A percentile compares a stretch with the other conserved stretches of the same genome.
Evolutionary conservation across 768 basidiomycete genomes (phyloP).

Genomic region (Boletus sensibilis): DNA sequence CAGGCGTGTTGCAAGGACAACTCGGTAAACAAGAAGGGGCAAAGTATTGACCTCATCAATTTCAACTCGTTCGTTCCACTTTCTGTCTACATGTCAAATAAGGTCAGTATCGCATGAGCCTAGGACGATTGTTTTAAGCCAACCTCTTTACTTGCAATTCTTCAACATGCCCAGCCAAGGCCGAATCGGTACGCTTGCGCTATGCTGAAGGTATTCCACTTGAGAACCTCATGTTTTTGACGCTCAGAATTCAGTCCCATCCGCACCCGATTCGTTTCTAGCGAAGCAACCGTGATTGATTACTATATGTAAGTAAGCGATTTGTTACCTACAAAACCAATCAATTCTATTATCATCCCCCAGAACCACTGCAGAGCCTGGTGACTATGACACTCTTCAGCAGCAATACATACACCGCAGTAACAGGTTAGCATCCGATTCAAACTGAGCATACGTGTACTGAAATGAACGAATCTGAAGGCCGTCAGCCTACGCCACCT

Average conservation of each 20-base stretch:
- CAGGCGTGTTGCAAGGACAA: conserved; percentile 39
- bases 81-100: neutral
- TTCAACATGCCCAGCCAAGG: neutral
- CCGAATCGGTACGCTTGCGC: neutral
- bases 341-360: neutral
- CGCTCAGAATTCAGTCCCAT: neutral
- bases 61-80: neutral
- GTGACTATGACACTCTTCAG: conserved; percentile 38
- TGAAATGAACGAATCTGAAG: neutral
- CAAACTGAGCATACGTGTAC: neutral
- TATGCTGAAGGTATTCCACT: neutral
- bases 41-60: conserved; percentile 25
- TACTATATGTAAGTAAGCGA: neutral
- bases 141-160: neutral
- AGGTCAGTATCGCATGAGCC: neutral
- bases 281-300: neutral
- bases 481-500: conserved; percentile 28
- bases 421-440: conserved; percentile 28
- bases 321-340: no score
- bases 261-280: neutral
- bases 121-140: neutral
- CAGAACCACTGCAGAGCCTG: conserved; percentile 36
- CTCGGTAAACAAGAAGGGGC: conserved; percentile 39
- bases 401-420: conserved; percentile 36
- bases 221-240: neutral